Percentiles rank a stretch among this genome's conserved stretches.
These are phyloP conservation scores for Phytophthora lateralis DNA, from an alignment of 352 stramenopile genomes.

Conservation along the genomic window DNA sequence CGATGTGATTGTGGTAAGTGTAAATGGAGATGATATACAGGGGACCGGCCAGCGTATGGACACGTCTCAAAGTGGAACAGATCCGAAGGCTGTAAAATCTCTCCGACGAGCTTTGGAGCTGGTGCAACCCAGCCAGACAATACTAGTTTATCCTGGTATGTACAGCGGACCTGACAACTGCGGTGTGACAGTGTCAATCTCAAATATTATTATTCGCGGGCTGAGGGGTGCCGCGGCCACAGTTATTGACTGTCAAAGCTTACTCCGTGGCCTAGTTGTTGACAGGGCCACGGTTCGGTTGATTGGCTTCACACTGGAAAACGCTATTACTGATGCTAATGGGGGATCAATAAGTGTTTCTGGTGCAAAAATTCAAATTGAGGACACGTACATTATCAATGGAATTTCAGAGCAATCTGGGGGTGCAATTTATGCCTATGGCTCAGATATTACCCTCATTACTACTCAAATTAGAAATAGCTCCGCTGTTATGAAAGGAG, in stretches of 20 bases:
- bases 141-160: slow-evolving; percentile 58
- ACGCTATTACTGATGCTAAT: slow-evolving; percentile 6
- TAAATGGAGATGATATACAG: slow-evolving; percentile 51
- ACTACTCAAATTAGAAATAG: slow-evolving; percentile 25
- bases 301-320: slow-evolving; percentile 34
- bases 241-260: slow-evolving; percentile 41
- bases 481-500: slow-evolving; percentile 27
- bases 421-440: slow-evolving; percentile 36
- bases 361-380: slow-evolving; percentile 15
- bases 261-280: slow-evolving; percentile 38
- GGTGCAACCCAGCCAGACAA: slow-evolving; percentile 33
- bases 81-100: slow-evolving; percentile 57
- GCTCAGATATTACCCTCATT: slow-evolving; percentile 33
- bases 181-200: slow-evolving; percentile 28
- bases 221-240: slow-evolving; percentile 41
- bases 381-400: slow-evolving; percentile 20
- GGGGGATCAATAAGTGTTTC: slow-evolving; percentile 41
- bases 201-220: slow-evolving; percentile 44
- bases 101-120: slow-evolving; percentile 50
- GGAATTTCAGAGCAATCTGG: slow-evolving; percentile 24
- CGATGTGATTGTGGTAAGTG: slow-evolving; percentile 56
- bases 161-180: slow-evolving; percentile 50
- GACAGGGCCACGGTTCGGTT: slow-evolving; percentile 17
- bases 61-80: slow-evolving; percentile 44
- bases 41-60: slow-evolving; percentile 65